phyloP scores from a whole-genome alignment of 2,329 filamentous ascomycete genomes.

The Diaporthe amygdali region DNA sequence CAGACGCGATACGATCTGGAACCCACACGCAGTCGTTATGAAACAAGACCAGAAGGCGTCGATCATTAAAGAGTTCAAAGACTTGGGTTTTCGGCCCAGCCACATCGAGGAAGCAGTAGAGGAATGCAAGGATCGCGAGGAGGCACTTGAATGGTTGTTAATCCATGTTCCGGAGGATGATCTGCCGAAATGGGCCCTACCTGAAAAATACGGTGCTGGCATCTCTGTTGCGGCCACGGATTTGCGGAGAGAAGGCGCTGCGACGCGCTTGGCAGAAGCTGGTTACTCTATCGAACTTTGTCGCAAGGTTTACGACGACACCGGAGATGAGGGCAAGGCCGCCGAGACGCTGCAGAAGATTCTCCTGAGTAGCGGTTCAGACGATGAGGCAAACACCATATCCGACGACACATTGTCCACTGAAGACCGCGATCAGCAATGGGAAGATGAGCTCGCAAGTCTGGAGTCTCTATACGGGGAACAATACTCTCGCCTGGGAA shows the following conservation, averaged over 20 bases:
- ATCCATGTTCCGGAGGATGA: slow-evolving; percentile 98
- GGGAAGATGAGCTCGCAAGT: slow-evolving; percentile 85
- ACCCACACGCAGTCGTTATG: slow-evolving; percentile 76
- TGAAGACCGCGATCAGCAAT: slow-evolving; percentile 62
- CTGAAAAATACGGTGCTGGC: slow-evolving; percentile 89
- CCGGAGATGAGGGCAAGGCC: slow-evolving; percentile 74
- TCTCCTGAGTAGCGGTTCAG: slow-evolving; percentile 57
- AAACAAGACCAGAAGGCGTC: slow-evolving; percentile 57
- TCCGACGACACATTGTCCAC: slow-evolving; percentile 32
- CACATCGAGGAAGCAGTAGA: slow-evolving; percentile 88
- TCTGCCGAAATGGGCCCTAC: slow-evolving; percentile 88
- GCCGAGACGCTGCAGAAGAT: slow-evolving; percentile 80
- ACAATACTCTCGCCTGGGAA: slow-evolving; percentile 65
- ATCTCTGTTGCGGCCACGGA: slow-evolving; percentile 85
- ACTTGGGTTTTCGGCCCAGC: slow-evolving; percentile 85
- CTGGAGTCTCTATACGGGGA: slow-evolving; percentile 87
- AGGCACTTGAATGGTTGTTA: slow-evolving; percentile 93
- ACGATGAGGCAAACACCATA: slow-evolving; percentile 28
- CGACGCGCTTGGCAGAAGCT: slow-evolving; percentile 80
- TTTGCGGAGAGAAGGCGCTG: slow-evolving; percentile 78
- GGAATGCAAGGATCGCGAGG: slow-evolving; percentile 89
- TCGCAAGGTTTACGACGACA: slow-evolving; percentile 74
- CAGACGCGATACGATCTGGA: slow-evolving; percentile 83
- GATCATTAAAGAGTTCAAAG: slow-evolving; percentile 75
- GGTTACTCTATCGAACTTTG: slow-evolving; percentile 89